Evolutionary conservation across 1,139 yeast genomes (phyloP).

Genomic region (Hansenula sp.): DNA sequence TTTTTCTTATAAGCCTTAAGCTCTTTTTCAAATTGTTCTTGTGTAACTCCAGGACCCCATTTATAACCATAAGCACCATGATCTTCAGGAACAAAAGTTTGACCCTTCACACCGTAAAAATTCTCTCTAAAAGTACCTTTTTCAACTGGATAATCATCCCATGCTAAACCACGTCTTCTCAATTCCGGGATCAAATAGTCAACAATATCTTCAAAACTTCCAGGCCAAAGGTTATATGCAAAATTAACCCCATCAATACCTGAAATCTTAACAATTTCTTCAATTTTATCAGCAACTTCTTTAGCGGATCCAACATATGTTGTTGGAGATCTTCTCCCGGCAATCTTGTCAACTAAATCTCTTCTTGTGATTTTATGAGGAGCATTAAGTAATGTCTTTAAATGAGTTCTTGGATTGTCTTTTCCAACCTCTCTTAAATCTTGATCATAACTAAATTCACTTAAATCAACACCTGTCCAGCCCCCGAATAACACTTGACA

Average conservation of each 20-base stretch:
- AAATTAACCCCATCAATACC: slow-evolving; percentile 32
- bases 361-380: slow-evolving; percentile 7
- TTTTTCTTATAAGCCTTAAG: neutral
- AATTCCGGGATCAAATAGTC: slow-evolving; percentile 29
- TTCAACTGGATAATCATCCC: slow-evolving; percentile 24
- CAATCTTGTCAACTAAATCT: slow-evolving; percentile 21
- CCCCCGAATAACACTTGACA: slow-evolving; percentile 34
- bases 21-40: neutral
- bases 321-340: neutral
- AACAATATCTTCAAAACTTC: slow-evolving; percentile 28
- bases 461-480: slow-evolving; percentile 33
- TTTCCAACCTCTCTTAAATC: slow-evolving; percentile 23
- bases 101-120: neutral
- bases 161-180: slow-evolving; percentile 25
- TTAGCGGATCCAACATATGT: slow-evolving; percentile 25
- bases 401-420: neutral
- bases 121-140: slow-evolving; percentile 3
- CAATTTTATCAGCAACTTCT: slow-evolving; percentile 27
- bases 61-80: neutral
- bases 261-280: slow-evolving; percentile 27
- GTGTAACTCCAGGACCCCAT: neutral
- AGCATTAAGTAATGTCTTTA: neutral
- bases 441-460: slow-evolving; percentile 27
- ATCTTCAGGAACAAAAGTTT: slow-evolving; percentile 1
- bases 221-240: slow-evolving; percentile 26